Base-by-base conservation (phyloP, 1,139 yeast species). In the Sugiyamaella pinicola region DNA sequence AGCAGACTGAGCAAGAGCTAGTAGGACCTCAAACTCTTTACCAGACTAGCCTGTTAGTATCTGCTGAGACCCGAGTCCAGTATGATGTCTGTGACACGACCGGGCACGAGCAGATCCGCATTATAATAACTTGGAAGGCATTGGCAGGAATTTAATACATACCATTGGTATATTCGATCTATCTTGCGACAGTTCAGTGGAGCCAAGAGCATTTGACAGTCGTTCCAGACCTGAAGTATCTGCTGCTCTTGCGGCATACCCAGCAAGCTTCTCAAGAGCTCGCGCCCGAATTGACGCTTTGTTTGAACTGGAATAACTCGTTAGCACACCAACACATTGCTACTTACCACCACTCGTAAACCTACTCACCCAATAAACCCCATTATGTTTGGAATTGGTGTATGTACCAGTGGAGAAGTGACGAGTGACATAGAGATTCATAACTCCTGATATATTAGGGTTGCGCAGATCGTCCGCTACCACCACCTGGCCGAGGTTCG, bases 1-100 rank as follows among this genome's bases (percentile, higher is more conserved):
- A 7, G 84, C 76, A 17, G 88, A 74, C 21, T 76, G 77, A 52
- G 87, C 81, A 24, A 89, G 70, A 0, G 96, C 88, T 49, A 83
- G 64, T 53, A 90, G 70, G 4, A 85, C 82, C 64, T 90, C 96
- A 63, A 83, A 78, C 66, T 89, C 96, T 51, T 79, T 79, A 33
- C 61, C 68, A 49, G 61, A 67, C 69, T 56, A 58, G 13, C 5
- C 21, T 33, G 40, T 43, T 33, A 43, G 37, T 19, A 15, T 12
- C 19, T 18, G 3, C n/a, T n/a, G n/a, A n/a, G n/a, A n/a, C n/a
- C n/a, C n/a, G n/a, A n/a, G n/a, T n/a, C n/a, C n/a, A n/a, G n/a
- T n/a, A n/a, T n/a, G n/a, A n/a, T n/a, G n/a, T n/a, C n/a, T n/a
- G n/a, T n/a, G n/a, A n/a, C n/a, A n/a, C n/a, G n/a, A n/a, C n/a